Conservation (phyloP, 345 rosid species). For the Citrus australasica region DNA sequence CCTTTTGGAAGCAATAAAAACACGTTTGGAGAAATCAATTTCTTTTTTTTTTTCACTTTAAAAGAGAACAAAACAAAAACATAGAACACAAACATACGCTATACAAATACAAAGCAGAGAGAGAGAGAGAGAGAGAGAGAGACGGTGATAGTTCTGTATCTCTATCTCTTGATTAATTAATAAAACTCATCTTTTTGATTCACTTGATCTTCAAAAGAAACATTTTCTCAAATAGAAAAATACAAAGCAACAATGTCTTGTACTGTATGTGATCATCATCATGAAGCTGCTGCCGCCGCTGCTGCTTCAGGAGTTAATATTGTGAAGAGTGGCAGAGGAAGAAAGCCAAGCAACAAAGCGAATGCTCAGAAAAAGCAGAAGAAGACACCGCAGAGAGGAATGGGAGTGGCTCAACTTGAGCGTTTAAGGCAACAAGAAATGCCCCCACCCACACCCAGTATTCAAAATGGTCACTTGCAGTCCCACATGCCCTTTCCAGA, state of each 20-base stretch:
- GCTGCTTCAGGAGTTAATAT: no score
- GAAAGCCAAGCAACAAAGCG: constrained; percentile 23
- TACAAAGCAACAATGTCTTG: background rate
- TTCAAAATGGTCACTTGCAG: background rate
- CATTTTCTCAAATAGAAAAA: background rate
- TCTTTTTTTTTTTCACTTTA: no score
- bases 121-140: no score
- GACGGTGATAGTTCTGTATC: constrained; percentile 9
- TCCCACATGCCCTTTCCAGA: background rate
- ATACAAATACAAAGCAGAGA: background rate
- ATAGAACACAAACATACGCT: no score
- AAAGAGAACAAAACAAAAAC: background rate
- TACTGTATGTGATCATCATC: background rate
- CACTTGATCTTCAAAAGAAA: background rate
- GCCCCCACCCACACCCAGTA: background rate
- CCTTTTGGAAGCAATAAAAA: background rate
- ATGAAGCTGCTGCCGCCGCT: no score
- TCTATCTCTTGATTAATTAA: background rate
- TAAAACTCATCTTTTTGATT: background rate
- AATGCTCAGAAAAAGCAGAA: constrained; percentile 53
- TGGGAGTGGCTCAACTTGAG: constrained; percentile 84
- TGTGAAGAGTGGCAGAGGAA: background rate
- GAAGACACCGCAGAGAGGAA: constrained; percentile 59
- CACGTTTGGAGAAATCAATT: background rate
- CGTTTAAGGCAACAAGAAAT: constrained; percentile 34